Conservation (phyloP, 768 basidiomycete genomes). For the Peribolospora kevripleyi region DNA sequence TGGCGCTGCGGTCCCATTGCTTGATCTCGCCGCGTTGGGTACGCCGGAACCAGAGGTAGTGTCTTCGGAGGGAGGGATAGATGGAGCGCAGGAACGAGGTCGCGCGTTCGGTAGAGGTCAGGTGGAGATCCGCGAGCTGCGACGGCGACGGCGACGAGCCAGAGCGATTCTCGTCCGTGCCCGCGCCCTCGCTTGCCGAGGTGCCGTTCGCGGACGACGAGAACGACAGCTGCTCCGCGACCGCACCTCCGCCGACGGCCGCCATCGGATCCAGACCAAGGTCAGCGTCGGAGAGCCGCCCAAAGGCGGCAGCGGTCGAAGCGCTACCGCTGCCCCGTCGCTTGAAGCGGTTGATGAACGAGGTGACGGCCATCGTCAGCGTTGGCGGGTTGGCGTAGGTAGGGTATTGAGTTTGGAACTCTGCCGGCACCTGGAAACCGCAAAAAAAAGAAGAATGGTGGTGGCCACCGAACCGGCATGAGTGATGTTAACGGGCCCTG, state of each 20-base stretch:
- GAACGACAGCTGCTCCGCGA: neutral
- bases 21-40: slow-evolving; percentile 86
- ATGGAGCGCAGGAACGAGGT: slow-evolving; percentile 48
- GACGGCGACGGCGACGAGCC: neutral
- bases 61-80: slow-evolving; percentile 59
- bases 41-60: slow-evolving; percentile 88
- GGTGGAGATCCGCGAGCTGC: slow-evolving; percentile 15
- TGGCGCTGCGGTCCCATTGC: slow-evolving; percentile 57
- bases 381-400: slow-evolving; percentile 89
- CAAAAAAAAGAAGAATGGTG: neutral
- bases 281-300: slow-evolving; percentile 19
- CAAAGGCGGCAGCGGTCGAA: neutral
- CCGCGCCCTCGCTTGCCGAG: neutral
- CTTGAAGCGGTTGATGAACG: slow-evolving; percentile 52
- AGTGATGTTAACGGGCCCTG: no score
- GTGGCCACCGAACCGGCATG: neutral
- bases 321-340: slow-evolving; percentile 16
- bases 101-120: slow-evolving; percentile 38
- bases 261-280: slow-evolving; percentile 34
- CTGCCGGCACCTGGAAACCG: slow-evolving; percentile 41
- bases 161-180: neutral
- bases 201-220: slow-evolving; percentile 2
- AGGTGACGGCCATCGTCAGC: slow-evolving; percentile 73
- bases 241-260: no score
- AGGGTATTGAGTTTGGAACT: slow-evolving; percentile 85